Conservation (phyloP, 75 land plant species). For the Selaginella tamariscina region DNA sequence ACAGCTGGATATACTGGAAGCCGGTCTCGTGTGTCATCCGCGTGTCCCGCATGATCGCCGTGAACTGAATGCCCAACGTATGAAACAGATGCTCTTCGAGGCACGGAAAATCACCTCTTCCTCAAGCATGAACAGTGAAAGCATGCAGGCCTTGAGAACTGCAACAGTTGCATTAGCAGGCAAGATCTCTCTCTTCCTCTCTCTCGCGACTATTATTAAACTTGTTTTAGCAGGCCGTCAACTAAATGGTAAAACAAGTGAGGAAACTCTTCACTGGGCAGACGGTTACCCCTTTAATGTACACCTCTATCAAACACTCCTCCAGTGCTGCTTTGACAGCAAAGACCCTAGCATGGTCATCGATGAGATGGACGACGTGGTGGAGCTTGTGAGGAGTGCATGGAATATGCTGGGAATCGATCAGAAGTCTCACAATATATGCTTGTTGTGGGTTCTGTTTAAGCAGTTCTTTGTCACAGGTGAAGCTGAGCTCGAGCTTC, state of each 20-base stretch:
- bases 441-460: slow-evolving; percentile 77
- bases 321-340: slow-evolving; percentile 59
- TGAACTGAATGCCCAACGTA: slow-evolving; percentile 34
- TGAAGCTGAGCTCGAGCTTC: slow-evolving; percentile 53
- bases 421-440: slow-evolving; percentile 65
- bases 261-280: slow-evolving; percentile 80
- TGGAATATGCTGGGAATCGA: slow-evolving; percentile 77
- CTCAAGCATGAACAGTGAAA: slow-evolving; percentile 73
- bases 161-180: slow-evolving; percentile 62
- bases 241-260: slow-evolving; percentile 31
- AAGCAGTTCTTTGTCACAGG: slow-evolving; percentile 63
- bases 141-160: slow-evolving; percentile 70
- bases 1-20: slow-evolving; percentile 62
- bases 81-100: slow-evolving; percentile 46
- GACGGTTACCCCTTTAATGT: slow-evolving; percentile 92
- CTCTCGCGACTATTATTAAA: no score
- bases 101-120: slow-evolving; percentile 48
- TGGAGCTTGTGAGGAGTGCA: slow-evolving; percentile 86
- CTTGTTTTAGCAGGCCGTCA: slow-evolving; percentile 58
- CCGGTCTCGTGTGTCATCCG: slow-evolving; percentile 77
- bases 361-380: slow-evolving; percentile 75
- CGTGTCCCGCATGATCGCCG: slow-evolving; percentile 35
- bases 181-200: no score
- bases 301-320: slow-evolving; percentile 58
- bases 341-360: slow-evolving; percentile 47